These are phyloP conservation scores for Podospora fimiseda DNA, from an alignment of 495 filamentous ascomycete species.

Conservation along the genomic window DNA sequence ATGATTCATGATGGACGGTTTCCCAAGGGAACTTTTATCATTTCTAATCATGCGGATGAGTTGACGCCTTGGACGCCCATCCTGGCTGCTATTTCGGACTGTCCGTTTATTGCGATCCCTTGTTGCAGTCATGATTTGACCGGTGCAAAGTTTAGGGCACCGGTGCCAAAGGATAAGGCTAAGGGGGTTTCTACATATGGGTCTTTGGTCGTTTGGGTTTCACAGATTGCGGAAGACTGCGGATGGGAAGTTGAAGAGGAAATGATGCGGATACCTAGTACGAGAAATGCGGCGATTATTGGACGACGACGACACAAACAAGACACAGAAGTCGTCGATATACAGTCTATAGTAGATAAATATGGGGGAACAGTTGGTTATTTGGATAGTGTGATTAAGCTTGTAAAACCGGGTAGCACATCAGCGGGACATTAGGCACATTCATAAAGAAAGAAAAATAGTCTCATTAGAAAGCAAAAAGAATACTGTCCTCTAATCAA, in stretches of 20 bases:
- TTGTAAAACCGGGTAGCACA: conserved; percentile 32
- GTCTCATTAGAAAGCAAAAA: too few relatives aligned
- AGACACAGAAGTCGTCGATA: conserved; percentile 12
- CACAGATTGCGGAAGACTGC: conserved; percentile 56
- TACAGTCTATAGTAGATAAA: conserved; percentile 36
- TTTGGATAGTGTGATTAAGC: conserved; percentile 46
- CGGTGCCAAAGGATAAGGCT: conserved; percentile 47
- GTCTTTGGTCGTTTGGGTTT: conserved; percentile 64
- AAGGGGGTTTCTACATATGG: conserved; percentile 60
- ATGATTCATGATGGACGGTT: conserved; percentile 66
- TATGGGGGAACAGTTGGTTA: conserved; percentile 54
- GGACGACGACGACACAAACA: conserved; percentile 47
- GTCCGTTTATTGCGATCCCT: conserved; percentile 84
- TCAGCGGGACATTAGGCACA: conserved; percentile 35
- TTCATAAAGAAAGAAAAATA: neutral
- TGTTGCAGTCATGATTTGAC: conserved; percentile 88
- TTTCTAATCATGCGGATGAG: conserved; percentile 95
- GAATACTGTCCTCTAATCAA: conserved; percentile 34
- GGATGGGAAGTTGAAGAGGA: conserved; percentile 76
- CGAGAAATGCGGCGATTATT: conserved; percentile 74
- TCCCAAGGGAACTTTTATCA: conserved; percentile 73
- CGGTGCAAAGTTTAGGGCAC: conserved; percentile 65
- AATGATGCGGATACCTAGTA: conserved; percentile 80
- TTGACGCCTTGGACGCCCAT: conserved; percentile 93
- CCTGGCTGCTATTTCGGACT: conserved; percentile 65